Evolutionary conservation across 2,329 filamentous ascomycete species (phyloP).

Genomic region (Emmonsia crescens): DNA sequence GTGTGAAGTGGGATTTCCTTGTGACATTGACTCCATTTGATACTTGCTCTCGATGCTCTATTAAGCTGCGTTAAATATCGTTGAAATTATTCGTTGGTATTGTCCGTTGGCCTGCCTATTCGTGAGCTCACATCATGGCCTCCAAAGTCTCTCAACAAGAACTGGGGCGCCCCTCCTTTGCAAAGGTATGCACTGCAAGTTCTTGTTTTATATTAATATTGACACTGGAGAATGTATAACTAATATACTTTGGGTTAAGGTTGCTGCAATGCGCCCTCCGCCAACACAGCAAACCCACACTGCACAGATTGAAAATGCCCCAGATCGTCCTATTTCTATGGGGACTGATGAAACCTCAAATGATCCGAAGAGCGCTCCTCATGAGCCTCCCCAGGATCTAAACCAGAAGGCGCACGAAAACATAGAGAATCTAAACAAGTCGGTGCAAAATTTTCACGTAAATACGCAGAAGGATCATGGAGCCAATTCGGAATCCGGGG

Average conservation of each 20-base stretch:
- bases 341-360: conserved; percentile 10
- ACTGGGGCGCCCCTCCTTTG: conserved; percentile 52
- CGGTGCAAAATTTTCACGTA: conserved; percentile 26
- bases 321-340: conserved; percentile 8
- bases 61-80: conserved; percentile 13
- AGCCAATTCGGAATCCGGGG: conserved; percentile 16
- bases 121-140: conserved; percentile 4
- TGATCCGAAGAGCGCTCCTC: conserved; percentile 12
- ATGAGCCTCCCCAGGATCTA: conserved; percentile 12
- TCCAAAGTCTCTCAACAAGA: conserved; percentile 19
- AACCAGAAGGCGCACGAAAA: conserved; percentile 15
- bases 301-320: conserved; percentile 18
- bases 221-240: not conserved
- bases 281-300: conserved; percentile 18
- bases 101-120: not conserved
- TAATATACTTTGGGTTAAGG: conserved; percentile 22
- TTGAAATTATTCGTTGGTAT: conserved; percentile 5
- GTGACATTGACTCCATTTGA: conserved; percentile 27
- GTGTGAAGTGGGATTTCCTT: conserved; percentile 33
- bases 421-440: conserved; percentile 23
- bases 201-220: not conserved
- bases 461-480: conserved; percentile 9
- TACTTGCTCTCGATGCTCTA: conserved; percentile 16
- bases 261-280: conserved; percentile 34
- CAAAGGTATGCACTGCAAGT: conserved; percentile 49